Base-by-base conservation (phyloP, 176 grass and related monocot species). In the Tillandsia fasciculata region DNA sequence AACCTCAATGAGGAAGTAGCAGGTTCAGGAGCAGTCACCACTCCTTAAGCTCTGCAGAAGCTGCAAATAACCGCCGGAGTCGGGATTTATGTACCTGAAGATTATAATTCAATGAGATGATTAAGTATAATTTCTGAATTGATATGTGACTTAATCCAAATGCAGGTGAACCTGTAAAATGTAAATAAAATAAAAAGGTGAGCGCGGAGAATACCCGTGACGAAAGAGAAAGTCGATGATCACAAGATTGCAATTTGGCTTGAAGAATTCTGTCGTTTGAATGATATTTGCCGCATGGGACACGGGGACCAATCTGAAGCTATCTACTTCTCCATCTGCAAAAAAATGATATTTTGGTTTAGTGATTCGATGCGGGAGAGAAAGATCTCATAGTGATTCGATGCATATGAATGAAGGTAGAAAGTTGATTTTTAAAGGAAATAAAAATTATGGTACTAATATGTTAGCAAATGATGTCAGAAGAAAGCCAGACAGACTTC, bases 271-370 rank as follows among this genome's bases (percentile, higher is more conserved):
- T 51, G 88, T 91, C 50, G 83, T 89, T 28, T 64, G 54, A 26
- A 96, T 71, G 42, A 91, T 84, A 53, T 83, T 91, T 53, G 92
- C 92, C 70, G 57, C 88, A 78, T 96, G 85, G 50, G 27, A 14
- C 24, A 89, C 76, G 24, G 85, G 75, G 51, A 96, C 65, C 80
- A 96, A 57, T 50, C 64, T 91, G 82, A 96, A 96, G 82, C 92
- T 96, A 84, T 85, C 92, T 66, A 96, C 86, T 18, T 96, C 92
- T 69, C 86, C 88, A 67, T 96, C 92, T 96, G 80, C 61, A 78
- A 67, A 76, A 76, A 20, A 58, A 1, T 49, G 11, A 50, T 48
- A 15, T 56, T 12, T 56, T 26, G 22, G 5, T 6, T 33, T 12
- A 49, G 50, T 20, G 0, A 20, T 20, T 20, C 20, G 20, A 20